Conservation (phyloP, 106 monocot genomes). For the Amphibolis antarctica region DNA sequence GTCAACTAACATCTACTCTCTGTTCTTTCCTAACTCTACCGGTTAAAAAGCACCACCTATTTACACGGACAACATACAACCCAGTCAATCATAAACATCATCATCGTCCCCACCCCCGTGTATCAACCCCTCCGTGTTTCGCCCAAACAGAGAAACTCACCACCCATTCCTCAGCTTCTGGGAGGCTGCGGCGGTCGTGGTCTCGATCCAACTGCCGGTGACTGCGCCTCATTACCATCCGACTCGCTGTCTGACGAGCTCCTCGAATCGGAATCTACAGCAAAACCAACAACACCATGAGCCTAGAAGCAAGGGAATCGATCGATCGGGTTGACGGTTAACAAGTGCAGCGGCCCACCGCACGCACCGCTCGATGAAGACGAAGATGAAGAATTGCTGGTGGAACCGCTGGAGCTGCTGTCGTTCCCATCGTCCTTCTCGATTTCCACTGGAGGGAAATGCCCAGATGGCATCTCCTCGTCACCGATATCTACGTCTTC, state of each 20-base stretch:
- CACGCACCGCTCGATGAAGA: background rate
- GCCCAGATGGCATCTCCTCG: conserved; percentile 59
- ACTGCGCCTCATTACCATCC: conserved; percentile 23
- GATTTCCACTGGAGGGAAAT: conserved; percentile 70
- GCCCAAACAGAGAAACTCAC: background rate
- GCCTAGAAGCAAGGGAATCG: background rate
- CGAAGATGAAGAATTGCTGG: conserved; percentile 56
- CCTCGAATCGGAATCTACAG: conserved; percentile 52
- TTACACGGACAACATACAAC: conserved; percentile 3
- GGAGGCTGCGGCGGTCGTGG: background rate
- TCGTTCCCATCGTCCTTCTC: conserved; percentile 48
- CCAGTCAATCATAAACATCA: background rate
- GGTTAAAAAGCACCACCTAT: conserved; percentile 3
- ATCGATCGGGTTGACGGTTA: background rate
- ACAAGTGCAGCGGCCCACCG: background rate
- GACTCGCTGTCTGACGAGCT: conserved; percentile 57
- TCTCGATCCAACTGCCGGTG: conserved; percentile 17
- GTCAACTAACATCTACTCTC: background rate
- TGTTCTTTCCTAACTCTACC: conserved; percentile 3
- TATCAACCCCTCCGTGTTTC: background rate
- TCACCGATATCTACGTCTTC: conserved; percentile 93
- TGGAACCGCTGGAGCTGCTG: conserved; percentile 45
- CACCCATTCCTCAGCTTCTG: conserved; percentile 3
- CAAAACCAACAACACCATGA: background rate
- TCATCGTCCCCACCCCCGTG: background rate